Evolutionary conservation across 2,329 filamentous ascomycete species (phyloP).

Genomic region (Metarhizium anisopliae): DNA sequence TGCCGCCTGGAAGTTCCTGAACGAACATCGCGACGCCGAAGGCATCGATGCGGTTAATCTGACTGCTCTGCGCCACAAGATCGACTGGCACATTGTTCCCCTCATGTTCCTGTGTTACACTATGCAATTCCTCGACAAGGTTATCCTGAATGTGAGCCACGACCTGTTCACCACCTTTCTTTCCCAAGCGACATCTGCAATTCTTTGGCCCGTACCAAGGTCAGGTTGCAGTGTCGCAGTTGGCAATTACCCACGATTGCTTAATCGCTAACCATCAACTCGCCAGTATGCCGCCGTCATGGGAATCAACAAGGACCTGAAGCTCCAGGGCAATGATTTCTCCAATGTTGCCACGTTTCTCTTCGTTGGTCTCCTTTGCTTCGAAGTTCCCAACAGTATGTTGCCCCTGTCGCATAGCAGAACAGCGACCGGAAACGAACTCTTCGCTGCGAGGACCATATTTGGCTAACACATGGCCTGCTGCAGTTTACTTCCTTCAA

Average conservation of each 20-base stretch:
- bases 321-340: constrained; percentile 51
- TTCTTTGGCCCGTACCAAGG: not conserved
- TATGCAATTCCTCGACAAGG: constrained; percentile 57
- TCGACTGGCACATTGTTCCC: constrained; percentile 51
- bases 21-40: constrained; percentile 29
- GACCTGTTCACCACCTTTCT: not conserved
- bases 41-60: constrained; percentile 30
- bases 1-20: constrained; percentile 36
- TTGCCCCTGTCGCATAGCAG: not conserved
- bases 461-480: not conserved
- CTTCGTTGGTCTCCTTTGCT: constrained; percentile 51
- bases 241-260: not conserved
- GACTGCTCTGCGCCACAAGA: constrained; percentile 39
- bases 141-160: constrained; percentile 47
- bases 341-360: constrained; percentile 53
- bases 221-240: not conserved
- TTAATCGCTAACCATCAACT: not conserved
- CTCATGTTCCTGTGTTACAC: constrained; percentile 54
- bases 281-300: constrained; percentile 57
- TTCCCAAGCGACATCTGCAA: not conserved
- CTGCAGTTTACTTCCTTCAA: constrained; percentile 47
- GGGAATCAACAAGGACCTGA: constrained; percentile 45
- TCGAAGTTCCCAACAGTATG: constrained; percentile 50
- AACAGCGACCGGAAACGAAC: no score
- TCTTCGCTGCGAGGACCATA: not conserved